A percentile compares a stretch with the other conserved stretches of the same genome.
Evolutionary conservation across 176 grass and related monocot species (phyloP).

Genomic region (Ensete glaucum): DNA sequence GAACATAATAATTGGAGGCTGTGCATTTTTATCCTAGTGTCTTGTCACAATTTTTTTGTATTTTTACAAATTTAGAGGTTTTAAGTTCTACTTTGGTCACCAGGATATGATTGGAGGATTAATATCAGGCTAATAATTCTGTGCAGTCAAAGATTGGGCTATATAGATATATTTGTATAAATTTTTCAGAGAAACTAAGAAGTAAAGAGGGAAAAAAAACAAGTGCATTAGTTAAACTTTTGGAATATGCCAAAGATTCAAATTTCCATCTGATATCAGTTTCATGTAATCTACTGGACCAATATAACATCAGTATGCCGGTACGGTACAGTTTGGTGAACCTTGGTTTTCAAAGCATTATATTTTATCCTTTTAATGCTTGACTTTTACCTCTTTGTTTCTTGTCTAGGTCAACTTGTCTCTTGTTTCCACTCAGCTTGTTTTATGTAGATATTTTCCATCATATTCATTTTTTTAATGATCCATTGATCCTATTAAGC

Average conservation of each 20-base stretch:
- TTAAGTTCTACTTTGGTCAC: neutral
- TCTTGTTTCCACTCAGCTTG: neutral
- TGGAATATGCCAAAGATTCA: too few species aligned
- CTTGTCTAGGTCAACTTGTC: neutral
- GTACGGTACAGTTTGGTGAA: too few species aligned
- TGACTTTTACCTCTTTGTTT: neutral
- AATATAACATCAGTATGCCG: too few species aligned
- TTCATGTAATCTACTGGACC: too few species aligned
- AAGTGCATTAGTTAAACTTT: too few species aligned
- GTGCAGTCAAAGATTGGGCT: neutral
- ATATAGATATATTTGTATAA: too few species aligned
- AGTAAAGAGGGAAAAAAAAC: too few species aligned
- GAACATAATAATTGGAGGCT: neutral
- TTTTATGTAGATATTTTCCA: neutral
- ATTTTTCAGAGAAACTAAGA: too few species aligned
- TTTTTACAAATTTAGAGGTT: neutral
- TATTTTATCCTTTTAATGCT: neutral
- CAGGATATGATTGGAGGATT: neutral
- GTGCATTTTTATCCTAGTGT: neutral
- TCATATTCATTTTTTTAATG: neutral
- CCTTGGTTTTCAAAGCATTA: neutral
- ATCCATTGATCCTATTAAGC: neutral
- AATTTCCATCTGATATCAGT: too few species aligned
- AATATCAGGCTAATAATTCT: conserved; percentile 9
- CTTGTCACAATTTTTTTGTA: neutral